phyloP scores from a whole-genome alignment of 306 rosid species.

The Ormosia semicastrata region DNA sequence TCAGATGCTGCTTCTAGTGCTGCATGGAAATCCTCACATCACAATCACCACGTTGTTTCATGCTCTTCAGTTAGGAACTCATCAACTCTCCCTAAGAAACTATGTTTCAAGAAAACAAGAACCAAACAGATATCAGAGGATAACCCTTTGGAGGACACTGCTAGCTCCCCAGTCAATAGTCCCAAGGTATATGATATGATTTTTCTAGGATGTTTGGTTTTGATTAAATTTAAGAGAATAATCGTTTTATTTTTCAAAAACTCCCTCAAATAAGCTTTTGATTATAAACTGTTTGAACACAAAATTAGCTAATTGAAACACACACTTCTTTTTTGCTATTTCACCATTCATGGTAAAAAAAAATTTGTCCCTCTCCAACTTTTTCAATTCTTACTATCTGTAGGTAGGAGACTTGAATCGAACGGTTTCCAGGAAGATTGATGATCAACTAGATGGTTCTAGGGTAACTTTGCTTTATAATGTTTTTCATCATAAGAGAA shows the following conservation, averaged over 20 bases:
- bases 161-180: slow-evolving; percentile 84
- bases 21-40: slow-evolving; percentile 55
- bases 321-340: background rate
- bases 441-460: slow-evolving; percentile 40
- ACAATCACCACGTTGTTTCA: background rate
- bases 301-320: no score
- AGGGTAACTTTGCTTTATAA: slow-evolving; percentile 41
- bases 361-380: background rate
- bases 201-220: background rate
- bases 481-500: background rate
- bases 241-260: no score
- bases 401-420: slow-evolving; percentile 58
- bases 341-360: background rate
- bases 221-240: no score
- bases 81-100: slow-evolving; percentile 32
- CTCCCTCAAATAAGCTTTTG: no score
- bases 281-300: no score
- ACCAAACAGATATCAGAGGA: slow-evolving; percentile 45
- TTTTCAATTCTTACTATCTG: background rate
- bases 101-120: slow-evolving; percentile 64
- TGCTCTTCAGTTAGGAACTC: slow-evolving; percentile 1
- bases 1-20: slow-evolving; percentile 92
- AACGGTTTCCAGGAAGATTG: slow-evolving; percentile 44
- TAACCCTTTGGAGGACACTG: slow-evolving; percentile 88
- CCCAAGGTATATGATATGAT: slow-evolving; percentile 58